Evolutionary conservation across 2,329 filamentous ascomycete species (phyloP), one percentile per base, ranked within the genome.

Genomic region (Apiospora rasikravindrae): DNA sequence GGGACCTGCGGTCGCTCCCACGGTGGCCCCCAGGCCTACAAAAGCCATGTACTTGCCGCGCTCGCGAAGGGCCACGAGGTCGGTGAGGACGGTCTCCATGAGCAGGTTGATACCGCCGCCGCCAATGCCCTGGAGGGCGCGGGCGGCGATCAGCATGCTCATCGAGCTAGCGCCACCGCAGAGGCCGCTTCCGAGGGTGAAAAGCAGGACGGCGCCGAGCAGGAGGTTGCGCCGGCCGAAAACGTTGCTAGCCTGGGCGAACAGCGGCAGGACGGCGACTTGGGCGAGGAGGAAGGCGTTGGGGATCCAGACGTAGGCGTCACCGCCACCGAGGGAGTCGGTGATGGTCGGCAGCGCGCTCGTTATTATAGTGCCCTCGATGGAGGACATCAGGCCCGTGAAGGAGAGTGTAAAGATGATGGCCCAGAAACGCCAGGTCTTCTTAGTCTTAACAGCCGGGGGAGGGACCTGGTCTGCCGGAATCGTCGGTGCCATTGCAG

Each of bases 211-310:
- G 1, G 80, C 78, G 0, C 69, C 47, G 1, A 84, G 57, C 67
- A 82, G 83, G 2, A 81, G 72, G 64, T 77, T 81, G 47, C 83
- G 80, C 3, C 86, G 80, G 2, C 87, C 86, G 71, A 84, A 88
- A 19, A 87, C 81, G 70, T 87, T 81, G 4, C 82, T 80, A 0
- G 84, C 72, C 74, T 87, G 84, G 5, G 84, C 84, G 70, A 82
- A 85, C 0, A 86, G 72, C 0, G 86, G 85, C 70, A 84, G 84
- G 19, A 86, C 80, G 5, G 82, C 83, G 0, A 84, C 82, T 72
- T 74, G 78, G n/a, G 74, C 72, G 3, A 77, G 71, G 13, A 76
- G 49, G 42, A 74, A 77, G 4, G 73, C 66, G 29, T 77, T 77
- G 42, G 69, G 73, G 29, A 75, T 70, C 75, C 74, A 76, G 14